Evolutionary conservation across 805 yeast species (phyloP).

Genomic region (Wickerhamomyces chambardii): DNA sequence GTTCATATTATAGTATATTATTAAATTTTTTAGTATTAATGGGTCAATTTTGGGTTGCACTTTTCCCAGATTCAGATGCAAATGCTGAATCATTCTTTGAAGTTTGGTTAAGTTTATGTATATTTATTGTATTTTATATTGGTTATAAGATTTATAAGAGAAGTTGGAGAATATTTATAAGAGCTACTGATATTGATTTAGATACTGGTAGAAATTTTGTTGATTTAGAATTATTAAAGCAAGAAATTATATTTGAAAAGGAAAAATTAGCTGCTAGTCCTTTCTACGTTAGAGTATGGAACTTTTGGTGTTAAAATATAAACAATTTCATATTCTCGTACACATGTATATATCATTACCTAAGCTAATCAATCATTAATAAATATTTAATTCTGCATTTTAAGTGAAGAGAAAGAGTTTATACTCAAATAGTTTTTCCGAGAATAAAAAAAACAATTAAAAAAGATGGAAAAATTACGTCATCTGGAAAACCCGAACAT

Average conservation of each 20-base stretch:
- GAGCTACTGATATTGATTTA: slow-evolving; percentile 43
- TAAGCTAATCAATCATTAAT: too few relatives aligned
- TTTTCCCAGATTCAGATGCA: slow-evolving; percentile 40
- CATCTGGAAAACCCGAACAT: too few relatives aligned
- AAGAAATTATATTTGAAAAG: slow-evolving; percentile 44
- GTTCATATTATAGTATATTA: slow-evolving; percentile 48
- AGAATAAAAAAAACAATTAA: too few relatives aligned
- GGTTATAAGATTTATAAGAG: slow-evolving; percentile 46
- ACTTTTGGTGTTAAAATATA: slow-evolving; percentile 33
- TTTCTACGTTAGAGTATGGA: slow-evolving; percentile 30
- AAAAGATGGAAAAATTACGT: too few relatives aligned
- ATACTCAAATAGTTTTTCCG: too few relatives aligned
- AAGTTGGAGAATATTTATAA: slow-evolving; percentile 28
- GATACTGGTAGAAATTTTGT: slow-evolving; percentile 53
- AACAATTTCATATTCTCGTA: too few relatives aligned
- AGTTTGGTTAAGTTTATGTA: slow-evolving; percentile 52
- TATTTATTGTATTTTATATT: slow-evolving; percentile 42
- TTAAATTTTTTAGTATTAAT: slow-evolving; percentile 48
- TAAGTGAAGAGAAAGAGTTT: too few relatives aligned
- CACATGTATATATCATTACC: too few relatives aligned
- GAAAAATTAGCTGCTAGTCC: slow-evolving; percentile 32
- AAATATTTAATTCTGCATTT: too few relatives aligned
- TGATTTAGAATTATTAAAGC: slow-evolving; percentile 40
- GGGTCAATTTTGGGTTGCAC: slow-evolving; percentile 74
- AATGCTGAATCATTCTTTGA: slow-evolving; percentile 50